Base-by-base conservation (phyloP, 768 basidiomycete genomes). In the Coprinopsis strossmayeri region DNA sequence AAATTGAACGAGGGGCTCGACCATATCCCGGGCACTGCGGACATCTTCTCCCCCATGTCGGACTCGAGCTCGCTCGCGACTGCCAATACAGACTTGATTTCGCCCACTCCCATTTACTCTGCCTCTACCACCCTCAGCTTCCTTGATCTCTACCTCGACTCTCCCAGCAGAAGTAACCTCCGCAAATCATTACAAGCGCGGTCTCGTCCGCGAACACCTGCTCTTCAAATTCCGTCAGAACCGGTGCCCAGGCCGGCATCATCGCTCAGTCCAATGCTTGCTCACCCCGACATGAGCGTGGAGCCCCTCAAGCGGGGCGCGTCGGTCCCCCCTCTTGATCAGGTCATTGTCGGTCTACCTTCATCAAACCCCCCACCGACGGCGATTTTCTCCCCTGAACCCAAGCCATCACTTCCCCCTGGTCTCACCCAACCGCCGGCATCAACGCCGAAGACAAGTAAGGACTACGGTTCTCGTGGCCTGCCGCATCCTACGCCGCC, bases 91-190 rank as follows among this genome's bases (percentile, higher is more conserved):
- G 3, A 13, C 21, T 21, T 52, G 52, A 4, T 53, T 1, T 63
- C 67, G 3, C 60, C 63, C 24, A 48, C 63, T 37, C 53, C 51
- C 20, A 55, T 63, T 30, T 57, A 64, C 48, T 65, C 67, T 3
- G 61, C 64, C 3, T 67, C 65, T 0, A 61, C 67, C 9, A 68
- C 65, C 9, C 51, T 66, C 46, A 67, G 64, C 54, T 67, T 68
- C 46, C 55, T 68, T 34, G 65, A 66, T 43, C 66, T 67, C n/a
- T 65, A 62, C 44, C 61, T 64, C 0, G 65, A 64, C 46, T 61
- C 67, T 5, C 67, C 65, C 3, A 11, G 15, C 5, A 48, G 26
- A 24, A 27, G 5, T 50, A 55, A n/a, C 25, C 55, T 34, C 57
- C 61, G 35, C 35, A 54, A 49, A 54, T 40, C 52, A 38, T 45